Evolutionary conservation across 2,329 filamentous ascomycete species (phyloP), one percentile per base, ranked within the genome.

Genomic region (Diplodia sapinea): DNA sequence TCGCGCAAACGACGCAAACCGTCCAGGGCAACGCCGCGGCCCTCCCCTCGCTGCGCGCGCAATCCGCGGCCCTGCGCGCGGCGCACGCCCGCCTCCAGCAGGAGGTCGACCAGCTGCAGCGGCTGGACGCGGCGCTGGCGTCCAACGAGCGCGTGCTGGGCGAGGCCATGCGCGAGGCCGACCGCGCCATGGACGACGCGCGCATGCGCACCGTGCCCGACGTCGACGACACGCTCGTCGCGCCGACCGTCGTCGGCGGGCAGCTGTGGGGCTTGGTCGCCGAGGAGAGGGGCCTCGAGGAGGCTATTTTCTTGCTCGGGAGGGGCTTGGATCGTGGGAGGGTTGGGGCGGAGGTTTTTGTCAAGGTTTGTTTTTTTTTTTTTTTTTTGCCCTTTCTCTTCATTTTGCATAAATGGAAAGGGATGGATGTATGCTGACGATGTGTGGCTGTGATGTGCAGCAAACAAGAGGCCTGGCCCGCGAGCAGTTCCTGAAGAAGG

Each of bases 191-290:
- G 70, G 86, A 88, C 51, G 86, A 88, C 63, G 91, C 91, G n/a
- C 85, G 88, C 67, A 83, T 83, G 17, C 88, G 91, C 59, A 23
- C 20, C 31, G 85, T 89, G 1, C 93, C 94, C 0, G 87, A 89
- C 57, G 90, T 98, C 59, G 95, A 99, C 77, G 93, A 96, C 69
- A 85, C 98, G 40, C 84, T 99, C 2, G 92, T 97, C n/a, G 93
- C 94, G 3, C 93, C 94, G 0, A 97, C 93, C 0, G 90, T 97
- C 1, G 95, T 97, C 4, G 92, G 91, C 0, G 94, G 94, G 71
- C 95, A 99, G 82, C 82, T 99, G 26, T 99, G 98, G 79, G 89
- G 89, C 57, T 83, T 96, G 1, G 92, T 94, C 33, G 93, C 93
- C 1, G 95, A 99, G 76, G 94, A 97, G 80, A 86, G 90, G 71